These are phyloP conservation scores for Omphalotus guepiniiformis DNA, from an alignment of 768 basidiomycete species.

Conservation along the genomic window DNA sequence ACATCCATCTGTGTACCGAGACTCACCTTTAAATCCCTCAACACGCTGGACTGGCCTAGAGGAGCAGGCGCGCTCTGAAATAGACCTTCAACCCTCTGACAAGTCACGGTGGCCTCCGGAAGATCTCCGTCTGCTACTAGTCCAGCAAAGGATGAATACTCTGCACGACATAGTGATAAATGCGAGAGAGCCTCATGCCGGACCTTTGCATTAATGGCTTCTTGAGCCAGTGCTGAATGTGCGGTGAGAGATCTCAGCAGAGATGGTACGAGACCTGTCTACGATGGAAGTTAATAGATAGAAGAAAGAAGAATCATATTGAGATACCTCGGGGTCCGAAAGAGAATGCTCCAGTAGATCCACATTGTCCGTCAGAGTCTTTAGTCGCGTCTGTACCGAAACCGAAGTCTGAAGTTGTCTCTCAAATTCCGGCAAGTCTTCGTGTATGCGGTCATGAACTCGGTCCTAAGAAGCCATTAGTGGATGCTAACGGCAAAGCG, in stretches of 20 bases:
- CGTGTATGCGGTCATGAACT: constrained; percentile 71
- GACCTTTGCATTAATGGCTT: constrained; percentile 51
- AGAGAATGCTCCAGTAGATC: constrained; percentile 46
- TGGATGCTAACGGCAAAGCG: neutral
- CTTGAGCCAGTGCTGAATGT: constrained; percentile 63
- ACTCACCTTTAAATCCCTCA: constrained; percentile 56
- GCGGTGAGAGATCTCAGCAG: constrained; percentile 50
- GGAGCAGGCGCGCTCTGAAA: constrained; percentile 47
- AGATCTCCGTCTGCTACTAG: constrained; percentile 57
- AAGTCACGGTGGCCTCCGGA: constrained; percentile 54
- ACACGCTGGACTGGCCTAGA: constrained; percentile 47
- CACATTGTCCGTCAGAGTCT: constrained; percentile 48
- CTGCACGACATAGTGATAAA: constrained; percentile 47
- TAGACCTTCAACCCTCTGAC: constrained; percentile 35
- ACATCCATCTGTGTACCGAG: constrained; percentile 9
- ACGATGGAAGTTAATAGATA: constrained; percentile 11
- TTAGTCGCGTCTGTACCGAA: constrained; percentile 58
- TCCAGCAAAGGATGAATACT: constrained; percentile 38
- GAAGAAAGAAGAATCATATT: constrained; percentile 9
- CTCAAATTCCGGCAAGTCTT: constrained; percentile 60
- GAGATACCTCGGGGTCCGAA: constrained; percentile 55
- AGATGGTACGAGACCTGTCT: constrained; percentile 69
- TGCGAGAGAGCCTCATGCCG: constrained; percentile 49
- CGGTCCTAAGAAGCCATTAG: constrained; percentile 41
- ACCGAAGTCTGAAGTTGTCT: constrained; percentile 57